Base-by-base conservation (phyloP, 306 rosid genomes). In the Medicago ruthenica region DNA sequence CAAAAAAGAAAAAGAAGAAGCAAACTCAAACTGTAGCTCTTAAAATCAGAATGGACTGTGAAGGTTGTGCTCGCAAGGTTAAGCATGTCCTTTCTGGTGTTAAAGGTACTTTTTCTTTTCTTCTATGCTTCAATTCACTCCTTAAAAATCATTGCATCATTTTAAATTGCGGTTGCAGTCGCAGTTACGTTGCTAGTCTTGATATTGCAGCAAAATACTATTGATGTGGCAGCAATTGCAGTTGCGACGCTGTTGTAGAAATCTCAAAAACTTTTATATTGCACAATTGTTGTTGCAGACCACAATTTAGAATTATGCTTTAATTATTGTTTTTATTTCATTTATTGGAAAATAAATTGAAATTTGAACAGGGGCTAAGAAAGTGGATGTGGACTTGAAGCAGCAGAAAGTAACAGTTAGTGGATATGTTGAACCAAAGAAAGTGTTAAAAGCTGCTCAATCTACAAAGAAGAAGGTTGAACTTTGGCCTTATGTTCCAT, bases 11-110 rank as follows among this genome's bases (percentile, higher is more conserved):
- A 76, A 61, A 83, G 84, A 94, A 87, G 82, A 95, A 95, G 86
- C 98, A 87, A 78, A 89, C 48, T 3, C 97, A 92, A 79, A 95
- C 97, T 0, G 97, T 95, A 0, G 76, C 98, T 20, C 81, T 95
- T 14, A 95, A 95, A 76, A 79, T 95, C 70, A 88, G 97, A 76
- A 95, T 95, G 98, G 98, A 95, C 69, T 95, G 98, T 45, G 98
- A 95, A 71, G 98, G 98, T 0, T 95, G 98, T 64, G 92, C 85
- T 3, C 92, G 97, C 76, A 95, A 95, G 84, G 90, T 92, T 57
- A 90, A 95, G 81, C 87, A 87, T 20, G 95, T 95, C 51, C 96
- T 92, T 74, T 90, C 93, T 20, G 86, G 91, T 7, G 93, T 95
- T 13, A 95, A 95, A 85, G 99, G 99, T 90, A 81, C 34, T 31